These are phyloP conservation scores for Mucor velutinosus DNA, from an alignment of 371 early-diverging fungal genomes.

Conservation along the genomic window DNA sequence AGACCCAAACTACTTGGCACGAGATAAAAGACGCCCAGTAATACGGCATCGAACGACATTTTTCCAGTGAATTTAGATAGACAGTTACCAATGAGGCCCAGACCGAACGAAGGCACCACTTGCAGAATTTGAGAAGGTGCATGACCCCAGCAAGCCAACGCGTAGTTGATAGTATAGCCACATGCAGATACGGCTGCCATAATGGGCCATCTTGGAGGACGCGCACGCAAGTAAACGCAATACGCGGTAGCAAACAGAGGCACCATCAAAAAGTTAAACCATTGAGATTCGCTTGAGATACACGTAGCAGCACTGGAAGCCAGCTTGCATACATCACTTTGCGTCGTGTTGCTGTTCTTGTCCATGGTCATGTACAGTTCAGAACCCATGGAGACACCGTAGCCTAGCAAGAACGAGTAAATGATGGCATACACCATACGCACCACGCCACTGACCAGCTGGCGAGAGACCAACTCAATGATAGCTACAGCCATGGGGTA, in stretches of 20 bases:
- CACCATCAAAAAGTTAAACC: slow-evolving; percentile 41
- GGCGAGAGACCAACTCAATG: slow-evolving; percentile 82
- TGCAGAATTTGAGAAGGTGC: slow-evolving; percentile 52
- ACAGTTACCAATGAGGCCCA: slow-evolving; percentile 60
- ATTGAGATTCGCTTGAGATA: slow-evolving; percentile 25
- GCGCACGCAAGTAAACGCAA: slow-evolving; percentile 41
- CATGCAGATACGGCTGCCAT: slow-evolving; percentile 36
- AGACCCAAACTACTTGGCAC: slow-evolving; percentile 60
- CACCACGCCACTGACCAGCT: slow-evolving; percentile 83
- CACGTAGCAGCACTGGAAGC: slow-evolving; percentile 31
- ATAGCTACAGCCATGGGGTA: slow-evolving; percentile 74
- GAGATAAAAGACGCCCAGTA: slow-evolving; percentile 55
- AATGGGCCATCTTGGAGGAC: slow-evolving; percentile 39
- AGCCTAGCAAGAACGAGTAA: slow-evolving; percentile 76
- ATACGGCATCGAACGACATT: slow-evolving; percentile 58
- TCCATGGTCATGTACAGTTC: slow-evolving; percentile 47
- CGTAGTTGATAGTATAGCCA: slow-evolving; percentile 39
- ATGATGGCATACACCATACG: slow-evolving; percentile 80
- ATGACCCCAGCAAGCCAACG: slow-evolving; percentile 38
- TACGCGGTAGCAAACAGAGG: slow-evolving; percentile 46
- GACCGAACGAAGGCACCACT: slow-evolving; percentile 53
- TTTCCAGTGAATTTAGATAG: slow-evolving; percentile 54
- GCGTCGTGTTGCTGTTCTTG: background rate
- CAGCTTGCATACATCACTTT: slow-evolving; percentile 14
- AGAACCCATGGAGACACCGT: slow-evolving; percentile 79